Conservation (phyloP, 371 early-diverging fungal species). For the Coelomomyces lativittatus region DNA sequence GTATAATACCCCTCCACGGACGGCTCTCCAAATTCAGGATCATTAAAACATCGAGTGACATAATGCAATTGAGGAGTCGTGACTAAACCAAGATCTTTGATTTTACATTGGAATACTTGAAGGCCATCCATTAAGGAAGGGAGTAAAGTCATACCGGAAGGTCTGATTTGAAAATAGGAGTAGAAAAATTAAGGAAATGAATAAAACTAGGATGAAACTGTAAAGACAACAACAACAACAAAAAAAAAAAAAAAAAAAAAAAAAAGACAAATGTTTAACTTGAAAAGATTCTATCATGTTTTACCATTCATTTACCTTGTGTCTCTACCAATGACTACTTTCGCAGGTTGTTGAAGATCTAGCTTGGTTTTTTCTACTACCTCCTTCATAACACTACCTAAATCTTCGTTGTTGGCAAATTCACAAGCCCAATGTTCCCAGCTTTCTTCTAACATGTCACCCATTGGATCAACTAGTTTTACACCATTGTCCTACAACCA, state of each 20-base stretch:
- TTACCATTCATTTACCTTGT: conserved; percentile 67
- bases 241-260: neutral
- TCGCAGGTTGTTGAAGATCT: conserved; percentile 42
- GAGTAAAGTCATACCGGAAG: conserved; percentile 69
- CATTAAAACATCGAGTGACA: conserved; percentile 69
- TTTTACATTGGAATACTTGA: conserved; percentile 43
- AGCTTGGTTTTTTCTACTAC: conserved; percentile 52
- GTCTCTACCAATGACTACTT: conserved; percentile 72
- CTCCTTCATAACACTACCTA: conserved; percentile 39
- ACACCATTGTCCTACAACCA: conserved; percentile 98
- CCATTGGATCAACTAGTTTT: conserved; percentile 95
- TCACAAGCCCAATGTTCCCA: conserved; percentile 88
- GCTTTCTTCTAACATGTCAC: conserved; percentile 92
- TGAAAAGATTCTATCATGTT: too few species aligned
- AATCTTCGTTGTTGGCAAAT: conserved; percentile 69
- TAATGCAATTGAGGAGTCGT: conserved; percentile 97
- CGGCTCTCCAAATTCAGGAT: conserved; percentile 82
- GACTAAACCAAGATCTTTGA: conserved; percentile 67
- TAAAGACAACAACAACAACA: neutral
- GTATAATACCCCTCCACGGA: conserved; percentile 75
- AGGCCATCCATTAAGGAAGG: conserved; percentile 64
- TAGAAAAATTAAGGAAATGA: conserved; percentile 1
- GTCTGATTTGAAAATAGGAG: conserved; percentile 15
- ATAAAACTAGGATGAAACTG: neutral
- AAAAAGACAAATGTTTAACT: conserved; percentile 1